These are phyloP conservation scores for Cyberlindnera galapagoensis DNA, from an alignment of 805 yeast species.

Conservation along the genomic window DNA sequence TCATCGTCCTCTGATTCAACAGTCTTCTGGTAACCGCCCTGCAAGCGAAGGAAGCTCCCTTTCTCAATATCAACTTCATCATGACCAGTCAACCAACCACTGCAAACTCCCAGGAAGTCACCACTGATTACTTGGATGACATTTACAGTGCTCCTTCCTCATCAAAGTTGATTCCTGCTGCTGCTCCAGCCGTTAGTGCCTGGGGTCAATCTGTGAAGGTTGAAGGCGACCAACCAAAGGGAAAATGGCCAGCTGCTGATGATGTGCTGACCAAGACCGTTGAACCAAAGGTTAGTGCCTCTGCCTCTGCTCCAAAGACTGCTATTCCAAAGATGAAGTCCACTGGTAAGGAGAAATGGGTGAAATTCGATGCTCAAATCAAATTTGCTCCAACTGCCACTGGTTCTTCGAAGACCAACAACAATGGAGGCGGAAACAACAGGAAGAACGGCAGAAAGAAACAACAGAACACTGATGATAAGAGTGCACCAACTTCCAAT, in stretches of 20 bases:
- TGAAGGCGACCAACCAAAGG: constrained; percentile 3
- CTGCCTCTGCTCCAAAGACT: constrained; percentile 5
- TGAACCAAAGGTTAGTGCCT: constrained; percentile 3
- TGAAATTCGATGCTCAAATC: constrained; percentile 53
- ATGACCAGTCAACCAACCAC: too few species aligned
- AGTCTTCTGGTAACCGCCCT: too few species aligned
- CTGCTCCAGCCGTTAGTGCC: constrained; percentile 16
- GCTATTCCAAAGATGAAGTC: constrained; percentile 19
- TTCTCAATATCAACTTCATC: too few species aligned
- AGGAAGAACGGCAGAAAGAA: constrained; percentile 3
- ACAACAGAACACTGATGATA: too few species aligned
- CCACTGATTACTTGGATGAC: too few species aligned
- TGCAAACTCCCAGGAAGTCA: too few species aligned
- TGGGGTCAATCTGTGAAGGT: not conserved
- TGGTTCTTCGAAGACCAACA: constrained; percentile 3
- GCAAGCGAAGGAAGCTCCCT: too few species aligned
- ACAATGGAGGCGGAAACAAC: constrained; percentile 4
- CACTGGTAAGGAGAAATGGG: constrained; percentile 54
- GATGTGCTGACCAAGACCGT: constrained; percentile 4
- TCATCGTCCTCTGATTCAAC: too few species aligned
- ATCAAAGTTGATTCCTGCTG: constrained; percentile 23
- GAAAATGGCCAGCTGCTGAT: constrained; percentile 21
- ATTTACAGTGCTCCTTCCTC: too few species aligned
- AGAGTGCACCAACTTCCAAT: too few species aligned
- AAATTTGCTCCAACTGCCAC: constrained; percentile 25